phyloP scores from a whole-genome alignment of 306 rosid genomes.

The Fagus sylvatica region DNA sequence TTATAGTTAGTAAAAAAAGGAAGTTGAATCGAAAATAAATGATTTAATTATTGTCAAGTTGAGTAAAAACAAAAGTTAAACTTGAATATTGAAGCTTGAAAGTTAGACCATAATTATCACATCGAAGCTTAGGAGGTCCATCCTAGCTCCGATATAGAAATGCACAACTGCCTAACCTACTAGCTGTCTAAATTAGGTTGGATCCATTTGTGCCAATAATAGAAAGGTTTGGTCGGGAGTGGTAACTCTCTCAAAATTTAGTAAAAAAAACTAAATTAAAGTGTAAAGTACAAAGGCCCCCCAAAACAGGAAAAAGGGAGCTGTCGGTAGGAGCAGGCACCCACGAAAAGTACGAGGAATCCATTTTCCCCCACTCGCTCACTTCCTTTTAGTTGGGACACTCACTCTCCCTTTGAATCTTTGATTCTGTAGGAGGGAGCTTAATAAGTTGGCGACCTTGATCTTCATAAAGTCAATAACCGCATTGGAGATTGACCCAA shows the following conservation, averaged over 20 bases:
- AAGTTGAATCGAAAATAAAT: no score
- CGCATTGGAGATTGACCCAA: constrained; percentile 52
- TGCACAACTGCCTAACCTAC: not conserved
- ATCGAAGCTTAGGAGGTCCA: not conserved
- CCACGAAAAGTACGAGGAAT: constrained; percentile 22
- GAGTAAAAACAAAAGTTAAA: no score
- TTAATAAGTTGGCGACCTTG: constrained; percentile 63
- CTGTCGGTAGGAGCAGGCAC: no score
- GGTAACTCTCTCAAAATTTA: not conserved
- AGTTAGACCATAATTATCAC: no score
- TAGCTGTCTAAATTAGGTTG: not conserved
- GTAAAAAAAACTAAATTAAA: no score
- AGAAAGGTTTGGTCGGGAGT: not conserved
- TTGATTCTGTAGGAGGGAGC: not conserved
- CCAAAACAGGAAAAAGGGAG: no score
- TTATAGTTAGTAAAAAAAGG: no score
- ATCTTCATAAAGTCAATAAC: constrained; percentile 98
- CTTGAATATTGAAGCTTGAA: no score
- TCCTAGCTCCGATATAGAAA: not conserved
- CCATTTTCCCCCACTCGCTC: constrained; percentile 14
- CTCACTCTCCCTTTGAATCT: constrained; percentile 4
- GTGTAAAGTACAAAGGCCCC: no score
- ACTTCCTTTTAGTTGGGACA: fast-evolving
- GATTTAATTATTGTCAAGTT: no score
- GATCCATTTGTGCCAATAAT: not conserved